These are phyloP conservation scores for Hyphopichia burtonii DNA, from an alignment of 1,139 yeast genomes.

Conservation along the genomic window DNA sequence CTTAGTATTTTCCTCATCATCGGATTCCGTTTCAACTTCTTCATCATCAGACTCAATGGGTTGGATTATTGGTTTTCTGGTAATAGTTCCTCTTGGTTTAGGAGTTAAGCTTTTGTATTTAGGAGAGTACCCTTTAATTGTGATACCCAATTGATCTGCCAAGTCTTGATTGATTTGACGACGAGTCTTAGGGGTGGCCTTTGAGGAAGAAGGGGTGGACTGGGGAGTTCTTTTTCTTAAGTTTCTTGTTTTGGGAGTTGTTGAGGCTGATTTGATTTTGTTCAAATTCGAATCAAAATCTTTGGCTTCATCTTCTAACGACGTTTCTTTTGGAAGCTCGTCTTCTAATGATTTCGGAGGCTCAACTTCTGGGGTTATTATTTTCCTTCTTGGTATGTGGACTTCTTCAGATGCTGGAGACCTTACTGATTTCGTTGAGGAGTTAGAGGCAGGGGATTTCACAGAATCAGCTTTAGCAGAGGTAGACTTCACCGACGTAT, in stretches of 20 bases:
- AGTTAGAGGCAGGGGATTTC: no score
- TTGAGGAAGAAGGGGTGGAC: background rate
- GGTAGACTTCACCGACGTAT: no score
- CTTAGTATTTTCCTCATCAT: no score
- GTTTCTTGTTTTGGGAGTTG: background rate
- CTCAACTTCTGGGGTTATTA: slow-evolving; percentile 2
- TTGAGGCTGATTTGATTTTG: slow-evolving; percentile 13
- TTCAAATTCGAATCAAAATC: slow-evolving; percentile 22
- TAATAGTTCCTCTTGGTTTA: slow-evolving; percentile 4
- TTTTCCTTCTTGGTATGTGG: background rate
- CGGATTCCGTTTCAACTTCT: slow-evolving; percentile 1
- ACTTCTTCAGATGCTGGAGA: no score
- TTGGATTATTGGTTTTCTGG: slow-evolving; percentile 1
- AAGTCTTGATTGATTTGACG: slow-evolving; percentile 9
- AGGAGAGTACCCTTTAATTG: slow-evolving; percentile 18
- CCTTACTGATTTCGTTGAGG: no score
- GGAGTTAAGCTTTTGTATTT: slow-evolving; percentile 2
- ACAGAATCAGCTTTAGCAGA: no score
- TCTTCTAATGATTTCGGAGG: slow-evolving; percentile 6
- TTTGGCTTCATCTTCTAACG: slow-evolving; percentile 22
- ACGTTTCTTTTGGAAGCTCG: background rate
- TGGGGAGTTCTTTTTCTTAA: background rate
- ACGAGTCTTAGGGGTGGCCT: background rate
- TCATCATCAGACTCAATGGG: slow-evolving; percentile 2
- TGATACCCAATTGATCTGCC: slow-evolving; percentile 29